phyloP scores from a whole-genome alignment of 176 grass and related monocot genomes.

The Zea luxurians region DNA sequence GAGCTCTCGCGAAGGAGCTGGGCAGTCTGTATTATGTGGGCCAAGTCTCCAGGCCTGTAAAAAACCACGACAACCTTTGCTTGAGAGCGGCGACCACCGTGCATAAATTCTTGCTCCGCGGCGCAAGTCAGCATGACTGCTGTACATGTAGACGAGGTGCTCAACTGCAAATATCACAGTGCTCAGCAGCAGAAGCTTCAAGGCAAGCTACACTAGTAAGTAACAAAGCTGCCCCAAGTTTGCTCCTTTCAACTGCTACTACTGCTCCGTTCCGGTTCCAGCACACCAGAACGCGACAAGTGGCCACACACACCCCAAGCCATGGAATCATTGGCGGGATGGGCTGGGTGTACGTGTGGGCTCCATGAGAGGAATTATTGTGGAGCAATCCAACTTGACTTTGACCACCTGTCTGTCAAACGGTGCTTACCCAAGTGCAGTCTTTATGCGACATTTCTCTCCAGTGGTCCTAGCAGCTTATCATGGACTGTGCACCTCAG shows the following conservation, averaged over 20 bases:
- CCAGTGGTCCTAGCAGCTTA: constrained; percentile 35
- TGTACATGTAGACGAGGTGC: background rate
- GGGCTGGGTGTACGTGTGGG: constrained; percentile 14
- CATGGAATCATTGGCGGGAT: constrained; percentile 37
- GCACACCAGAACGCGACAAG: background rate
- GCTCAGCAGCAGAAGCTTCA: background rate
- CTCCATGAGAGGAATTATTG: constrained; percentile 39
- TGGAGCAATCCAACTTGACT: constrained; percentile 31
- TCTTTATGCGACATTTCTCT: constrained; percentile 32
- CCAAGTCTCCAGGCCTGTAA: background rate
- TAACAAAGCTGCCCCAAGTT: background rate
- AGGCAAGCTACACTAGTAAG: background rate
- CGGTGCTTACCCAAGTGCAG: constrained; percentile 29
- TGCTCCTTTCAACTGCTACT: constrained; percentile 18
- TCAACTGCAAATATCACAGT: constrained; percentile 23
- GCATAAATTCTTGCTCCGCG: constrained; percentile 10
- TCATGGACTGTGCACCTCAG: constrained; percentile 4
- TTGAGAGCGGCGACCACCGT: constrained; percentile 13
- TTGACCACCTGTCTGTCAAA: constrained; percentile 38
- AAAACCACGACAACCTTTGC: background rate
- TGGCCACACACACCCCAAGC: background rate
- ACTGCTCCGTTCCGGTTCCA: constrained; percentile 1
- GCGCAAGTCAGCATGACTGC: constrained; percentile 23
- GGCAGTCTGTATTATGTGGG: background rate
- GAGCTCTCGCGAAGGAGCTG: background rate